phyloP scores from a whole-genome alignment of 768 basidiomycete species.

The Pleurotus giganteus region DNA sequence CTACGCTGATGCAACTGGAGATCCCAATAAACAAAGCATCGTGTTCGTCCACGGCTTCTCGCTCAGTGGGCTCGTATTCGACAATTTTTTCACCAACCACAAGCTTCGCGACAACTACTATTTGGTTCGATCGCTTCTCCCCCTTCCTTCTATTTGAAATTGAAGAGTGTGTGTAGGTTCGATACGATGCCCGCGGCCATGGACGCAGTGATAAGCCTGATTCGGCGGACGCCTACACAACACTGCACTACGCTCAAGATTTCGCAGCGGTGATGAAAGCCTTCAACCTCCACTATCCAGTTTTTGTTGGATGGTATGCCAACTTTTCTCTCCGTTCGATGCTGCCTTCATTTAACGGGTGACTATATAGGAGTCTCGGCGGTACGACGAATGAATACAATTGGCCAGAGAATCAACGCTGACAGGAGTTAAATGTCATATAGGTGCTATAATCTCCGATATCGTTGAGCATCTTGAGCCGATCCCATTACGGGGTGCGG shows the following conservation, averaged over 20 bases:
- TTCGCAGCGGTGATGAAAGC: not conserved
- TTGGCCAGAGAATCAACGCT: not conserved
- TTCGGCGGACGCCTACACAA: slow-evolving; percentile 8
- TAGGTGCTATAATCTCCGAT: slow-evolving; percentile 28
- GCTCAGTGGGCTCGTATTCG: slow-evolving; percentile 26
- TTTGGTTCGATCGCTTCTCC: slow-evolving; percentile 9
- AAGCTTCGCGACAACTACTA: slow-evolving; percentile 21
- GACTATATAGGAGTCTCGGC: slow-evolving; percentile 21
- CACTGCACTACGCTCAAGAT: slow-evolving; percentile 1
- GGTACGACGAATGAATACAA: slow-evolving; percentile 13
- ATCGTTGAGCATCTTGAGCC: slow-evolving; percentile 25
- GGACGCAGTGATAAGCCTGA: slow-evolving; percentile 15
- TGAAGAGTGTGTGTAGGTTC: slow-evolving; percentile 10
- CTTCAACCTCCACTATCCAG: slow-evolving; percentile 16
- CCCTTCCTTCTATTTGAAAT: not conserved
- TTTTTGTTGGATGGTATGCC: slow-evolving; percentile 32
- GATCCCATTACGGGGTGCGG: slow-evolving; percentile 25
- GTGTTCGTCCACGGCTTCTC: slow-evolving; percentile 36
- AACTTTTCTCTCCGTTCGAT: not conserved
- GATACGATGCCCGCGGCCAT: slow-evolving; percentile 16
- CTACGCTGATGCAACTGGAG: slow-evolving; percentile 31
- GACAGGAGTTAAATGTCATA: not conserved
- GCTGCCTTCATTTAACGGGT: not conserved
- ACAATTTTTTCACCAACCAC: slow-evolving; percentile 30
- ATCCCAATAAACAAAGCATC: slow-evolving; percentile 29